Evolutionary conservation across 2,329 filamentous ascomycete species (phyloP).

Genomic region (Pezicula radicicola): DNA sequence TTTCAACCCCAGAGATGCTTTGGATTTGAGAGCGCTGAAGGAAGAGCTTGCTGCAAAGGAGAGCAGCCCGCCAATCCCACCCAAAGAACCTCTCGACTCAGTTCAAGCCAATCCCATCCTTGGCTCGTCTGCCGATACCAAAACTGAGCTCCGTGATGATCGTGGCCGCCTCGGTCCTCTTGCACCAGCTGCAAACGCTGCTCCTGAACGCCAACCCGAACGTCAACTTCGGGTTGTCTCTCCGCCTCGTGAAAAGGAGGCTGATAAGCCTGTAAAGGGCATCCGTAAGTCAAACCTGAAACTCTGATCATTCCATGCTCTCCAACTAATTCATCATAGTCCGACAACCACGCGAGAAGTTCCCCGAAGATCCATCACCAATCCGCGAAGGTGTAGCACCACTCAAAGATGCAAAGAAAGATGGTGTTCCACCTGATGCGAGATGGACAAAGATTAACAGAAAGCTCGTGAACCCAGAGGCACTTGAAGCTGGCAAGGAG

Average conservation of each 20-base stretch:
- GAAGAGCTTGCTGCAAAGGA: slow-evolving; percentile 25
- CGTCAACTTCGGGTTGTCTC: slow-evolving; percentile 57
- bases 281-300: slow-evolving; percentile 43
- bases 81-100: slow-evolving; percentile 16
- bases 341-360: slow-evolving; percentile 73
- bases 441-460: slow-evolving; percentile 91
- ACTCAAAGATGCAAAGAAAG: slow-evolving; percentile 75
- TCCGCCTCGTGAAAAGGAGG: slow-evolving; percentile 56
- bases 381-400: slow-evolving; percentile 85
- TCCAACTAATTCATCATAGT: slow-evolving; percentile 31
- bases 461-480: slow-evolving; percentile 81
- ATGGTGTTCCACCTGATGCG: slow-evolving; percentile 71
- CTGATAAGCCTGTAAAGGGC: slow-evolving; percentile 69
- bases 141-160: slow-evolving; percentile 19
- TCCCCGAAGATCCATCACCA: slow-evolving; percentile 79
- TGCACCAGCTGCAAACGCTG: slow-evolving; percentile 1
- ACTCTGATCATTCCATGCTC: background rate
- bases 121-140: slow-evolving; percentile 19
- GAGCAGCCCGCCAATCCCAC: slow-evolving; percentile 5
- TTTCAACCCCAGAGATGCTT: slow-evolving; percentile 30
- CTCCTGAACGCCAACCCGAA: background rate
- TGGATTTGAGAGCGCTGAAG: slow-evolving; percentile 28
- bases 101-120: slow-evolving; percentile 9
- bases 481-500: slow-evolving; percentile 77
- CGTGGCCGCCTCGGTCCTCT: slow-evolving; percentile 17